Conservation (phyloP, 257 asterid genomes). For the Nemophila menziesii region DNA sequence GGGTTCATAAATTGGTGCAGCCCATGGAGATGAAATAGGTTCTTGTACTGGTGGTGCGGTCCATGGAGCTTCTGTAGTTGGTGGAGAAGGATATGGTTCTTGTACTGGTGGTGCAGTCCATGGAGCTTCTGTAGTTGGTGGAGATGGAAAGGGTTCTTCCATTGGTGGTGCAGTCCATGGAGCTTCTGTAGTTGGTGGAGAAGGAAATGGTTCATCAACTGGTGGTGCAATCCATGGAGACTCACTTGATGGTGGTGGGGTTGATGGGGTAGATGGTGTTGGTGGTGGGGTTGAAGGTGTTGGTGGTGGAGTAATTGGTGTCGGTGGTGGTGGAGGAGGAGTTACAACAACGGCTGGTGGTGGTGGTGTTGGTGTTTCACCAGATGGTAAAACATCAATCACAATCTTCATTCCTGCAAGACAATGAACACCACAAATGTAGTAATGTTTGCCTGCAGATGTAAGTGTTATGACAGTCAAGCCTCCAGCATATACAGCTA, state of each 20-base stretch:
- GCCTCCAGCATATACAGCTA: conserved; percentile 35
- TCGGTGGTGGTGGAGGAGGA: conserved; percentile 13
- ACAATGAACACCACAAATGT: conserved; percentile 71
- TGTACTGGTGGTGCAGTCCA: no score
- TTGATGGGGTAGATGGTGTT: conserved; percentile 5
- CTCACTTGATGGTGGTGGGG: conserved; percentile 10
- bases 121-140: no score
- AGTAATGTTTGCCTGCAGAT: conserved; percentile 50
- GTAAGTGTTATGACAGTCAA: conserved; percentile 29
- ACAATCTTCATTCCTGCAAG: conserved; percentile 54
- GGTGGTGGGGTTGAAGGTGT: no score
- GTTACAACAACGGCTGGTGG: conserved; percentile 14
- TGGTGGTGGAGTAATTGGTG: no score
- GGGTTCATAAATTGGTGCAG: no score
- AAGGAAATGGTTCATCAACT: conserved; percentile 12
- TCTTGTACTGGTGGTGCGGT: no score
- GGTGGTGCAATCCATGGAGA: conserved; percentile 5
- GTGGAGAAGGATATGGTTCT: no score
- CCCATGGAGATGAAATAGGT: no score
- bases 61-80: no score
- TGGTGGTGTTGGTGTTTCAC: conserved; percentile 34
- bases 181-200: no score
- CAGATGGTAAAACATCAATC: conserved; percentile 21
- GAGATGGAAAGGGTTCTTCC: no score
- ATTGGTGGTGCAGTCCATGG: no score